Conservation (phyloP, 2,329 filamentous ascomycete genomes). For the Zasmidium angulare region DNA sequence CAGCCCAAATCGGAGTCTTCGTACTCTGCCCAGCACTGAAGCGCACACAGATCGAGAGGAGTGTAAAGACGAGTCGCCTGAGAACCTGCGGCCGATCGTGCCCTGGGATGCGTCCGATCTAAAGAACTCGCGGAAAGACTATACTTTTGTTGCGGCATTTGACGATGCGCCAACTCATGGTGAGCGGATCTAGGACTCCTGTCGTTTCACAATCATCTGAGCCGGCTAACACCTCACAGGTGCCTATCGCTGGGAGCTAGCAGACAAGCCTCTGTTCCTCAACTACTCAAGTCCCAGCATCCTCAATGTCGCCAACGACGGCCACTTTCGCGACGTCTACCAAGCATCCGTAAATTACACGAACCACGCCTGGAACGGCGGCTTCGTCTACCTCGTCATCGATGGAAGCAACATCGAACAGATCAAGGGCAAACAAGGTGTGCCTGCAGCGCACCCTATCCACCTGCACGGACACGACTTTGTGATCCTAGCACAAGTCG, state of each 20-base stretch:
- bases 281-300: constrained; percentile 29
- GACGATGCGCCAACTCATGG: constrained; percentile 9
- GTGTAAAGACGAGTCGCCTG: constrained; percentile 30
- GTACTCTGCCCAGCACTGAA: constrained; percentile 16
- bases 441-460: constrained; percentile 31
- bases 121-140: constrained; percentile 16
- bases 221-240: not conserved
- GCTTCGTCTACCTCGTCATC: constrained; percentile 34
- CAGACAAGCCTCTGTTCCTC: constrained; percentile 29
- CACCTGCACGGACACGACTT: constrained; percentile 52
- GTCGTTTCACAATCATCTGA: too few relatives aligned
- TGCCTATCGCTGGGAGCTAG: constrained; percentile 29
- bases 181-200: not conserved
- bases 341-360: constrained; percentile 16
- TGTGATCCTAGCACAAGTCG: constrained; percentile 27
- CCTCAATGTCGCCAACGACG: constrained; percentile 26
- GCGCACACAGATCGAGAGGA: constrained; percentile 18
- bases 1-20: constrained; percentile 1
- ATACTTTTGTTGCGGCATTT: constrained; percentile 27
- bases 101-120: constrained; percentile 26
- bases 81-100: constrained; percentile 29
- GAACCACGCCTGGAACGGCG: constrained; percentile 19
- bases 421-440: constrained; percentile 9
- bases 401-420: constrained; percentile 19
- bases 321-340: constrained; percentile 9